Percentiles rank a stretch among this genome's conserved stretches.
Conservation (phyloP, 139 green algal genomes). For the Haematococcus lacustris region DNA sequence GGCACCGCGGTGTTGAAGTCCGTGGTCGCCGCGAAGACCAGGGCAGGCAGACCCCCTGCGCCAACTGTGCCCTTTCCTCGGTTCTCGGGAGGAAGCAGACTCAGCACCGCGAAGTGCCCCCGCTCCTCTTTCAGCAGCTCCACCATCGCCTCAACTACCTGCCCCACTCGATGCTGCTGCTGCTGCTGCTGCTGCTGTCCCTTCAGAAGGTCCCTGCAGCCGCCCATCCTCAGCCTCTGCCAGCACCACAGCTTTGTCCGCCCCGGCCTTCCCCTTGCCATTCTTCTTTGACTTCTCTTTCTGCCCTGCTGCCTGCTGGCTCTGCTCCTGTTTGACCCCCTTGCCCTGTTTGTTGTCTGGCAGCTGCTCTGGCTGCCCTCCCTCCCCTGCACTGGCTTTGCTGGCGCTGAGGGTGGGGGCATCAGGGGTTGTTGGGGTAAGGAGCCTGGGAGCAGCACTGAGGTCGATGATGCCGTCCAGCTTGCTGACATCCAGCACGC, state of each 20-base stretch:
- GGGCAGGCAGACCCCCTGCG: too few relatives aligned
- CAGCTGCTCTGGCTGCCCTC: too few relatives aligned
- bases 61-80: too few relatives aligned
- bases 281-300: not conserved
- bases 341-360: not conserved
- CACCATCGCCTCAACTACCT: slow-evolving; percentile 12
- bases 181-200: too few relatives aligned
- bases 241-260: not conserved
- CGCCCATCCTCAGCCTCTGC: not conserved
- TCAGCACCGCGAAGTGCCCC: slow-evolving; percentile 49
- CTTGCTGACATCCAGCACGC: slow-evolving; percentile 67
- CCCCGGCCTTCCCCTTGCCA: not conserved
- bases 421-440: not conserved
- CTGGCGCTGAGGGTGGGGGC: not conserved
- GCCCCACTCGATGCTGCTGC: too few relatives aligned
- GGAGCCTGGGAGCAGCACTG: slow-evolving; percentile 21
- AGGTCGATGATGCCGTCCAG: slow-evolving; percentile 70
- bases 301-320: not conserved
- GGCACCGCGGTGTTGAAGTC: slow-evolving; percentile 61
- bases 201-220: too few relatives aligned
- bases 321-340: not conserved
- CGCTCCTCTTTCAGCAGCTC: slow-evolving; percentile 14
- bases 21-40: slow-evolving; percentile 55
- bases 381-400: not conserved
- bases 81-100: slow-evolving; percentile 21